Percentiles rank a stretch among this genome's conserved stretches.
These are phyloP conservation scores for Leccinum arenicola DNA, from an alignment of 768 basidiomycete genomes.

Conservation along the genomic window DNA sequence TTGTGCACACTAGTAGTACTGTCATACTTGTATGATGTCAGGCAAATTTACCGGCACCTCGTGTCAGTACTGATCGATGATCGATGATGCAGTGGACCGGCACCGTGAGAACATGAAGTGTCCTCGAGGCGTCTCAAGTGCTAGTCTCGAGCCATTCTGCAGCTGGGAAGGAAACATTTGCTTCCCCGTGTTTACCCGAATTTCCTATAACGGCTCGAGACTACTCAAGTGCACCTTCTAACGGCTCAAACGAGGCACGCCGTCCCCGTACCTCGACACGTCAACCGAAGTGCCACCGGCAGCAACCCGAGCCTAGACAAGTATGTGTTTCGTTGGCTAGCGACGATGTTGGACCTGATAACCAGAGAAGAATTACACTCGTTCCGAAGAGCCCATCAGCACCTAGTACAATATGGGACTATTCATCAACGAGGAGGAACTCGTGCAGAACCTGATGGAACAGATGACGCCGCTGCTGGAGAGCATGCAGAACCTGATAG, in stretches of 20 bases:
- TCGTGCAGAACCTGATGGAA: constrained; percentile 4
- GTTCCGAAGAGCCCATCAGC: neutral
- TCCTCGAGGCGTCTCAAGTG: constrained; percentile 5
- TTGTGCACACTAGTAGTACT: too few species aligned
- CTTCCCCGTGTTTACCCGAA: too few species aligned
- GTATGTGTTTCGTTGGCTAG: neutral
- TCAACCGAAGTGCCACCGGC: neutral
- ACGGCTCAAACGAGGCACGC: neutral
- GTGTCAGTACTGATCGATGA: too few species aligned
- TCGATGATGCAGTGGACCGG: neutral
- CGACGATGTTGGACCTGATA: neutral
- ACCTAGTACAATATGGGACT: constrained; percentile 19
- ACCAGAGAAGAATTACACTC: neutral
- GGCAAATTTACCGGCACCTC: too few species aligned
- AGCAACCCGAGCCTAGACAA: neutral
- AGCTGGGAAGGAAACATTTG: too few species aligned
- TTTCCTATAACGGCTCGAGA: too few species aligned
- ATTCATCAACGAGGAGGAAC: constrained; percentile 16
- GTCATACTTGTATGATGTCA: neutral
- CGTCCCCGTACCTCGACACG: neutral
- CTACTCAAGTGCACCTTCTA: neutral
- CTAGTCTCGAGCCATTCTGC: too few species aligned
- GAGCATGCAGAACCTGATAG: constrained; percentile 2
- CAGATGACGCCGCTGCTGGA: neutral
- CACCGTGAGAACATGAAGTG: constrained; percentile 2